Evolutionary conservation across 1,284 basidiomycete genomes (phyloP).

Genomic region (Agroathelia rolfsii): DNA sequence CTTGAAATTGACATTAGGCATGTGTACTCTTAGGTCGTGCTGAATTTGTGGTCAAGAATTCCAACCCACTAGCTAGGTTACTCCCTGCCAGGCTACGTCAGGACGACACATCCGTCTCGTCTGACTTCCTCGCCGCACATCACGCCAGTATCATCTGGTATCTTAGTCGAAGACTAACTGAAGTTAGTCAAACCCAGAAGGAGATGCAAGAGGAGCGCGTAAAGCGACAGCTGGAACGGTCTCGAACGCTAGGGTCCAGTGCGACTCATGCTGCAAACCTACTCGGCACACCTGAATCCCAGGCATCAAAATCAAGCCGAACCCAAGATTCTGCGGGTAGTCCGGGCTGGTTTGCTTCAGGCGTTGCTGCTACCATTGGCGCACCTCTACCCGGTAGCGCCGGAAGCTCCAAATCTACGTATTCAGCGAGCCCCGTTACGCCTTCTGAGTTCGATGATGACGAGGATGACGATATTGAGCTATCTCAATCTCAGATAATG

Average conservation of each 20-base stretch:
- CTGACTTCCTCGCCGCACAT: slow-evolving; percentile 73
- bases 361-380: slow-evolving; percentile 57
- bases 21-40: slow-evolving; percentile 54
- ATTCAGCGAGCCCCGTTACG: slow-evolving; percentile 16
- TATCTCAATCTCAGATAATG: slow-evolving; percentile 77
- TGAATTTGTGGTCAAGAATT: slow-evolving; percentile 50
- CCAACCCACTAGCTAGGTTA: slow-evolving; percentile 53
- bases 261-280: slow-evolving; percentile 31
- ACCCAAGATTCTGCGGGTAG: slow-evolving; percentile 39
- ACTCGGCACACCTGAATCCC: slow-evolving; percentile 10
- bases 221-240: slow-evolving; percentile 70
- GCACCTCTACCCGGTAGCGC: slow-evolving; percentile 26
- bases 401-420: slow-evolving; percentile 17
- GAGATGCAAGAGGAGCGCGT: slow-evolving; percentile 85
- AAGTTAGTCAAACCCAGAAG: slow-evolving; percentile 69
- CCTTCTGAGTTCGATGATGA: slow-evolving; percentile 35
- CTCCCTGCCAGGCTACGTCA: slow-evolving; percentile 56
- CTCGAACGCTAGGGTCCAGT: slow-evolving; percentile 68
- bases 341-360: slow-evolving; percentile 47
- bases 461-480: slow-evolving; percentile 66
- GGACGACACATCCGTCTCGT: slow-evolving; percentile 44
- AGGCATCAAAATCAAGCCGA: not conserved
- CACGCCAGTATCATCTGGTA: slow-evolving; percentile 81
- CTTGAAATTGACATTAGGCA: too few relatives aligned
- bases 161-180: slow-evolving; percentile 67